Evolutionary conservation across 2,329 filamentous ascomycete genomes (phyloP), one percentile per base, ranked within the genome.

Genomic region (Plenodomus biglobosus): DNA sequence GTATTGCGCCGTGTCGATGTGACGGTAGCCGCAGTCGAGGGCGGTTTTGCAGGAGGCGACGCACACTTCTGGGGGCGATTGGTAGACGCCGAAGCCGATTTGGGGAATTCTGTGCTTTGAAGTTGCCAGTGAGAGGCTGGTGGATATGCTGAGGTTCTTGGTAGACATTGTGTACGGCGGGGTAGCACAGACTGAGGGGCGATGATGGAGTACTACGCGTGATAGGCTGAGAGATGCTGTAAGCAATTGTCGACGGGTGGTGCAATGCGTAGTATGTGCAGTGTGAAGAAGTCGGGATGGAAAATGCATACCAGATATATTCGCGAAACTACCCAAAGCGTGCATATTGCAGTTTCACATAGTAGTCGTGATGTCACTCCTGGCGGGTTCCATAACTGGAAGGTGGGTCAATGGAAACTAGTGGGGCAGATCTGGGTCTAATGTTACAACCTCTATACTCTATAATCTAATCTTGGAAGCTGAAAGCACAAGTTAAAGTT

Each of bases 41-140:
- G 84, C 87, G 38, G 76, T 75, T 3, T 82, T 72, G 56, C 81
- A 84, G 1, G 85, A 85, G 27, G 77, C 65, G 8, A 78, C 74
- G 67, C 84, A 87, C 52, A 76, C 74, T 36, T 78, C 65, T 32
- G 75, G 66, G 2, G 76, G 76, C 5, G 84, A 83, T 50, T 79
- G 80, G 72, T 87, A 90, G 50, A 89, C 85, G 41, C 87, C 87
- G 61, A 90, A 88, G 11, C 86, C 87, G 8, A 90, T 78, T 21
- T 77, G 78, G 19, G 87, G 87, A 16, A 90, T 85, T 45, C 73
- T 73, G 55, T 77, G 69, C 27, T 68, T 58, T 42, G 76, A 77
- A 47, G 80, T 79, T 24, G 75, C 73, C 34, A 85, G 76, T 36
- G 78, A 68, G 34, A 83, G 65, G 18, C 73, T 71, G 50, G 80